Evolutionary conservation across 495 filamentous ascomycete species (phyloP).

Genomic region (Aspergillus homomorphus): DNA sequence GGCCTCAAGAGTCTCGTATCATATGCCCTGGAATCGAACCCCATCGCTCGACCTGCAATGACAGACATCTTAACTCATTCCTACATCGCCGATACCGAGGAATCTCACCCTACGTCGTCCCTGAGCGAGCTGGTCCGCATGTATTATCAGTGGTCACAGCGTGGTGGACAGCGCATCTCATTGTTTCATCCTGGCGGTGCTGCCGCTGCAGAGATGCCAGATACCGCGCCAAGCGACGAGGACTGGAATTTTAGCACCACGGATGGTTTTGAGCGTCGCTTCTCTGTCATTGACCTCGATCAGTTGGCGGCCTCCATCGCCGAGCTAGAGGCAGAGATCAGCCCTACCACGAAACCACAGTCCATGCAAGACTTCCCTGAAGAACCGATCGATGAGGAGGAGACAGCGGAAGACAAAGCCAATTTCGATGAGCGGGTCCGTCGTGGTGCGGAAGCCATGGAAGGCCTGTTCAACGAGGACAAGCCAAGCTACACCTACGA

Average conservation of each 20-base stretch:
- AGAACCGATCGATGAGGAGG: conserved; percentile 23
- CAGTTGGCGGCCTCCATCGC: conserved; percentile 43
- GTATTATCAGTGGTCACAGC: conserved; percentile 81
- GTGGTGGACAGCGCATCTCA: conserved; percentile 79
- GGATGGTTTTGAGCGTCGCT: conserved; percentile 69
- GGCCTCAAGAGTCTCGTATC: conserved; percentile 73
- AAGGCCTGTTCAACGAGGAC: conserved; percentile 47
- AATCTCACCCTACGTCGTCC: conserved; percentile 63
- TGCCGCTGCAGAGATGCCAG: conserved; percentile 53
- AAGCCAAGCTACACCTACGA: conserved; percentile 47
- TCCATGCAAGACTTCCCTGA: conserved; percentile 25
- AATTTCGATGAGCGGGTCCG: conserved; percentile 50
- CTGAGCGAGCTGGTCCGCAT: conserved; percentile 72
- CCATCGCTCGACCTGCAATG: conserved; percentile 67
- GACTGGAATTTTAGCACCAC: conserved; percentile 95
- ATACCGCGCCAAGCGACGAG: conserved; percentile 46
- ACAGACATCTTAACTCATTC: conserved; percentile 44
- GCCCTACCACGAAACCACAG: conserved; percentile 24
- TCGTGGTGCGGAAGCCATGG: conserved; percentile 47
- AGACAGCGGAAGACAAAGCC: conserved; percentile 39
- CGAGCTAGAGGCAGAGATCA: conserved; percentile 35
- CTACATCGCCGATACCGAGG: conserved; percentile 55
- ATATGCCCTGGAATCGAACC: conserved; percentile 74
- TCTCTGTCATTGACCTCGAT: conserved; percentile 47
- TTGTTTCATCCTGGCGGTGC: conserved; percentile 77